phyloP scores from a whole-genome alignment of 495 filamentous ascomycete species.

The Annulohypoxylon bovei region DNA sequence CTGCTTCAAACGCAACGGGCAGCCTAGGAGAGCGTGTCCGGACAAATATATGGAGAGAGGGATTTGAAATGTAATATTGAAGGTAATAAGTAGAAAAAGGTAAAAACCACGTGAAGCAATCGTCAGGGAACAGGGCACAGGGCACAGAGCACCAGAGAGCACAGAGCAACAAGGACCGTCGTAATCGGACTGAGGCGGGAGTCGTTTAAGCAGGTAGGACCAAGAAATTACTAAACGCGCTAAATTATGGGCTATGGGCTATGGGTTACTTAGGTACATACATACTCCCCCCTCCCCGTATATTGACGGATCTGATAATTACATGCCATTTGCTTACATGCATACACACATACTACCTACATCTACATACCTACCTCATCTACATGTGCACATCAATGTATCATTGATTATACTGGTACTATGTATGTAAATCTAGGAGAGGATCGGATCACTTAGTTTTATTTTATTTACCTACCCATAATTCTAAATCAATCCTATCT shows the following conservation, averaged over 20 bases:
- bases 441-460: too few relatives aligned
- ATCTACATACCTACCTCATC: not conserved
- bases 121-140: constrained; percentile 3
- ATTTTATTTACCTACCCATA: not conserved
- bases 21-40: not conserved
- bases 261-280: too few relatives aligned
- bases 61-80: not conserved
- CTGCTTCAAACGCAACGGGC: constrained; percentile 22
- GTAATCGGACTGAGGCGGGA: constrained; percentile 28
- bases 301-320: not conserved
- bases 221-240: constrained; percentile 27
- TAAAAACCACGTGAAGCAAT: constrained; percentile 25
- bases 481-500: not conserved
- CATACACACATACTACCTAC: not conserved
- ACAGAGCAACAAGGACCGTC: constrained; percentile 4
- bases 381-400: too few relatives aligned
- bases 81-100: constrained; percentile 5
- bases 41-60: not conserved
- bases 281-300: not conserved
- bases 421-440: too few relatives aligned
- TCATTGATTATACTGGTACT: not conserved
- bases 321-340: not conserved
- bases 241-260: too few relatives aligned
- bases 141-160: not conserved
- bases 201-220: constrained; percentile 26